A percentile compares a stretch with the other conserved stretches of the same genome.
phyloP scores from a whole-genome alignment of 2,329 filamentous ascomycete genomes.

The Pseudocercospora vitis region DNA sequence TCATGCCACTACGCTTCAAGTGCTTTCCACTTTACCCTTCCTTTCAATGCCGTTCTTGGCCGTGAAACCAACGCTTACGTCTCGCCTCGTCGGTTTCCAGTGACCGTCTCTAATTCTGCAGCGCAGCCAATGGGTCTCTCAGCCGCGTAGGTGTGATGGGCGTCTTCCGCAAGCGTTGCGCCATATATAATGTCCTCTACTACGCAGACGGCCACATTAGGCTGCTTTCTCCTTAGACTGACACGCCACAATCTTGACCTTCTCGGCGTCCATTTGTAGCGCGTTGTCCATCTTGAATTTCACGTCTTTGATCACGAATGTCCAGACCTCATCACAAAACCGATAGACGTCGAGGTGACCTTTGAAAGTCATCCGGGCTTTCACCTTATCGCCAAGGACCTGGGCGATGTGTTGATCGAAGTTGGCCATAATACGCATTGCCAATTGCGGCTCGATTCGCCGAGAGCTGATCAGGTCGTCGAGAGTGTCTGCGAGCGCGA shows the following conservation, averaged over 20 bases:
- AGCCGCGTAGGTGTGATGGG: no score
- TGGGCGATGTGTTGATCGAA: slow-evolving; percentile 94
- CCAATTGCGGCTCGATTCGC: slow-evolving; percentile 94
- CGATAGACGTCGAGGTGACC: slow-evolving; percentile 97
- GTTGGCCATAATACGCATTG: slow-evolving; percentile 95
- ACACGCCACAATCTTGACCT: slow-evolving; percentile 98
- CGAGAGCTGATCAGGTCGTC: slow-evolving; percentile 93
- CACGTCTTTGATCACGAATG: slow-evolving; percentile 97
- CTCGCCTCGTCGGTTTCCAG: no score
- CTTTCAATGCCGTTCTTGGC: no score
- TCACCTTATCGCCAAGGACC: slow-evolving; percentile 87
- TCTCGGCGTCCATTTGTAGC: slow-evolving; percentile 76
- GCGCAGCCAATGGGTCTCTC: no score
- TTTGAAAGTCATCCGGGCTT: slow-evolving; percentile 91
- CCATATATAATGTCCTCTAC: background rate
- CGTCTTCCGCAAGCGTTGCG: no score
- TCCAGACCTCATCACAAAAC: slow-evolving; percentile 99
- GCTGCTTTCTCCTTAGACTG: slow-evolving; percentile 76
- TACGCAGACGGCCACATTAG: slow-evolving; percentile 4
- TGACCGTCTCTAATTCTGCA: no score
- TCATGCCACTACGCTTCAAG: no score
- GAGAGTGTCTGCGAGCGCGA: slow-evolving; percentile 91
- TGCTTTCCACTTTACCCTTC: no score
- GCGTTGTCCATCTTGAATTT: slow-evolving; percentile 89
- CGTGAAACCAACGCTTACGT: no score